Base-by-base conservation (phyloP, 805 yeast genomes). In the Torulaspora franciscae region DNA sequence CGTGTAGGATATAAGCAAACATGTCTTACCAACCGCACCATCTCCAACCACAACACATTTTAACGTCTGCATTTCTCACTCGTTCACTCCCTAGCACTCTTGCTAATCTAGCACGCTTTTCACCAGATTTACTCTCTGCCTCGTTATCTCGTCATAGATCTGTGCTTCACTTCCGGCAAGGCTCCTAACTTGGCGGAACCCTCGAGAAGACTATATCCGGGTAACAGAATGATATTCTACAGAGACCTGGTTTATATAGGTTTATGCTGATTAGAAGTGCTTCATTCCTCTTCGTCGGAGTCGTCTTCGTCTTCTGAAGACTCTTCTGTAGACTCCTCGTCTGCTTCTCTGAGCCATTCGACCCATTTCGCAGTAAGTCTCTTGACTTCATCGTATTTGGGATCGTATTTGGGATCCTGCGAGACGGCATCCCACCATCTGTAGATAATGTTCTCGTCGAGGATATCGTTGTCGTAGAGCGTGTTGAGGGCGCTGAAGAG, bases 11-110 rank as follows among this genome's bases (percentile, higher is more conserved):
- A 91, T 91, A 57, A 93, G 77, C 52, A 93, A 79, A 72, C 98
- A 91, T 14, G 98, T 91, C 76, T 89, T 91, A 59, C 99, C 99
- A 52, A 93, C 98, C 57, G 98, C 98, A 86, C 99, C 99, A 72
- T 93, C 99, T 55, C 99, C 99, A 45, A 93, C 98, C 54, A 91
- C 97, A 55, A 93, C 98, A 76, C 98, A 93, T 71, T 91, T 91
- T 67, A 85, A 67, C 40, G 77, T 72, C 60, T 72, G 75, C 77
- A 72, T 72, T 28, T 14, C 38, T 13, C 34, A 11, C 30, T n/a
- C 32, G 23, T 11, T 27, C 23, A n/a, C 14, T 15, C 32, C 11
- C 15, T 7, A 23, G 22, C 17, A 22, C 33, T 15, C 40, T 36
- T 14, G 9, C n/a, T 17, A 13, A 13, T n/a, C 10, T 23, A 14